These are phyloP conservation scores for Garcia nutans DNA, from an alignment of 345 rosid species.

Conservation along the genomic window DNA sequence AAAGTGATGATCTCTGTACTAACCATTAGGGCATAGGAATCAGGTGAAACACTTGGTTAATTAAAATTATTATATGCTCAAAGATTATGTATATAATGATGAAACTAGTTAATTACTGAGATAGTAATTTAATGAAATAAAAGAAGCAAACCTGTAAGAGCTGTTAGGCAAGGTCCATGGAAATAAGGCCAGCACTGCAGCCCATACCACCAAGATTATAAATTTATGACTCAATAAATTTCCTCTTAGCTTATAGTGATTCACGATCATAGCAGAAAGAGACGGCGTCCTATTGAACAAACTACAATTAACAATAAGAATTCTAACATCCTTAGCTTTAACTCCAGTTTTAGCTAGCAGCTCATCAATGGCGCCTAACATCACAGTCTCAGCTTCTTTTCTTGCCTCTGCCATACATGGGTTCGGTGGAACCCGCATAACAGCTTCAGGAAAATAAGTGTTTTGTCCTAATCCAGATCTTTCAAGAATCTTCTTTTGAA, in stretches of 20 bases:
- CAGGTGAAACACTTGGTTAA: background rate
- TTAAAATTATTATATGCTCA: no score
- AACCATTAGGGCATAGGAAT: slow-evolving; percentile 83
- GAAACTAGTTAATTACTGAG: no score
- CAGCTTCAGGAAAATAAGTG: slow-evolving; percentile 75
- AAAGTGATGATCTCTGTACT: slow-evolving; percentile 90
- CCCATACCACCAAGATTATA: slow-evolving; percentile 80
- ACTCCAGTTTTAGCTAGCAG: slow-evolving; percentile 58
- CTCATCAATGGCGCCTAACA: slow-evolving; percentile 63
- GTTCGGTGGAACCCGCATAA: slow-evolving; percentile 49
- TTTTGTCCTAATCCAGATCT: slow-evolving; percentile 77
- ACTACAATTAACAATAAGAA: slow-evolving; percentile 62
- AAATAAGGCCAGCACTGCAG: slow-evolving; percentile 69
- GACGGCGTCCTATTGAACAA: slow-evolving; percentile 71
- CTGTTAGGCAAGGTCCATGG: slow-evolving; percentile 67
- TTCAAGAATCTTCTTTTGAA: slow-evolving; percentile 80
- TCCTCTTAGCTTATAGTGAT: slow-evolving; percentile 68
- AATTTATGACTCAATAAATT: slow-evolving; percentile 61
- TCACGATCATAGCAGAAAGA: slow-evolving; percentile 64
- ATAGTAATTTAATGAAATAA: no score
- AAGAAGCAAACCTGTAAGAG: slow-evolving; percentile 46
- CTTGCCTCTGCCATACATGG: slow-evolving; percentile 64
- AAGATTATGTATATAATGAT: no score
- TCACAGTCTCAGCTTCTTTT: slow-evolving; percentile 61
- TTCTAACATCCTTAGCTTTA: slow-evolving; percentile 60